Evolutionary conservation across 108 stramenopile genomes (phyloP), one percentile per base, ranked within the genome.

Genomic region (Cyclotella baltica): DNA sequence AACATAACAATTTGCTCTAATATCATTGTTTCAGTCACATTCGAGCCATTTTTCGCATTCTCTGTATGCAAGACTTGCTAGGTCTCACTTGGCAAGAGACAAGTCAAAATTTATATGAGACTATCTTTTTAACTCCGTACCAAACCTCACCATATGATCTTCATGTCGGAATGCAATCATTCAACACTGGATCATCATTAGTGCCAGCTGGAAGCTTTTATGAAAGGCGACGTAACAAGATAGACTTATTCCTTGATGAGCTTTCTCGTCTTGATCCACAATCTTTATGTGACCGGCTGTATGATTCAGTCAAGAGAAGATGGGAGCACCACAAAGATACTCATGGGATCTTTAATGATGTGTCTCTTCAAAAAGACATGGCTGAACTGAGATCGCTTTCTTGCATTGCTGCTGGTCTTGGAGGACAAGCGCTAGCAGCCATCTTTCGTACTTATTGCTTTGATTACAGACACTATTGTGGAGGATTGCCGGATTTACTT

Each of bases 391-490:
- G 92, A 47, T 92, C 92, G 18, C 69, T 95, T 5, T 90, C 90
- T 13, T 70, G 88, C 64, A 31, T 95, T 25, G 94, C 92, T 47
- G 88, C 86, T 67, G 94, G 86, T 37, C 76, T 89, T 33, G 94
- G 94, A 18, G 90, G 90, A 1, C 84, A 73, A 29, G 75, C 79
- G 20, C 84, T 95, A 4, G 71, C 89, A 50, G 53, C 82, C 3
- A 88, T 90, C 10, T 95, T 89, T 48, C 86, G 92, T 0, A 80
- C 83, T 48, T 71, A 93, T 35, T 86, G 82, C 59, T 92, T 86
- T 68, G 94, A 95, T 68, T 95, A 95, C 66, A 78, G 94, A 23
- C 90, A 93, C 59, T 95, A 90, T 72, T 87, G 87, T 72, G 94
- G 92, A 28, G 94, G 94, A 3, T 67, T 95, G 19, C 94, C 94